A percentile compares a stretch with the other conserved stretches of the same genome.
Conservation (phyloP, 345 rosid genomes). For the Hibiscus trionum region DNA sequence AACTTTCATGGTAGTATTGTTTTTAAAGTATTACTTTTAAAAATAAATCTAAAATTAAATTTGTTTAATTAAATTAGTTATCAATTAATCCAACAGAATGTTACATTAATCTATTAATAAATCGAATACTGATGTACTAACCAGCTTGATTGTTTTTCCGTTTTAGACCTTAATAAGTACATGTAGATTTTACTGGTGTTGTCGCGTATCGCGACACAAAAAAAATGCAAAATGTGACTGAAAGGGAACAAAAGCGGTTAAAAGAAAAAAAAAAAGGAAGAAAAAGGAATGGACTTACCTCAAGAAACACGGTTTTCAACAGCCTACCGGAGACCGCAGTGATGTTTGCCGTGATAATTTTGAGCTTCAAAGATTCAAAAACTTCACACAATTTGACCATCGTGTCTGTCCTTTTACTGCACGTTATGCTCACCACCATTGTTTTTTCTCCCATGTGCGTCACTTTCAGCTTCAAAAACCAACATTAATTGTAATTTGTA, state of each 20-base stretch:
- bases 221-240: neutral
- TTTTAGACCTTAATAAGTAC: neutral
- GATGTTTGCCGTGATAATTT: conserved; percentile 67
- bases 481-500: too few relatives aligned
- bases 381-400: conserved; percentile 82
- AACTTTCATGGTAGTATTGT: too few relatives aligned
- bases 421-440: conserved; percentile 69
- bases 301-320: conserved; percentile 66
- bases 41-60: too few relatives aligned
- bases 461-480: conserved; percentile 50
- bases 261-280: neutral
- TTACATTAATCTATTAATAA: too few relatives aligned
- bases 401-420: conserved; percentile 70
- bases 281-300: conserved; percentile 33
- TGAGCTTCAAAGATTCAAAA: conserved; percentile 72
- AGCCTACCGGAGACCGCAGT: conserved; percentile 67
- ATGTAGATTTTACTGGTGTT: neutral
- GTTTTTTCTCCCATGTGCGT: conserved; percentile 65
- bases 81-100: too few relatives aligned
- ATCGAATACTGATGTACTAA: too few relatives aligned
- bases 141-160: neutral
- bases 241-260: neutral
- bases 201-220: neutral
- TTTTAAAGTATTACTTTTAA: too few relatives aligned
- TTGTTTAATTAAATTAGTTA: too few relatives aligned